Base-by-base conservation (phyloP, 306 rosid genomes). In the Vigna angularis region DNA sequence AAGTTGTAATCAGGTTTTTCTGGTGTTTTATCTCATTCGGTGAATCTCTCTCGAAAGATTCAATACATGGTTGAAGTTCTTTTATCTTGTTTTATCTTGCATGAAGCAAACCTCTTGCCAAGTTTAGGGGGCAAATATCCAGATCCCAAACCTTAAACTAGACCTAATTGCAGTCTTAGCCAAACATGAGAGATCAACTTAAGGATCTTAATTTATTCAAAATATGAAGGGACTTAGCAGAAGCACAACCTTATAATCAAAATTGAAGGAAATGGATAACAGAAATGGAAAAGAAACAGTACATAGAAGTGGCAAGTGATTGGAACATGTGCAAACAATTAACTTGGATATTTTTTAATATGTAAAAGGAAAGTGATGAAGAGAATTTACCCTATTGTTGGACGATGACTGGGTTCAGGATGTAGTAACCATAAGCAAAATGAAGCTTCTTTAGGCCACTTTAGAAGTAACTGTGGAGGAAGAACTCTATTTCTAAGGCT, bases 371-470 rank as follows among this genome's bases (percentile, higher is more conserved):
- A 67, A 40, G 49, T n/a, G 55, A 68, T 44, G 18, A 59, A 38
- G 59, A 70, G 64, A 72, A 79, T 55, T 81, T 73, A 93, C 98
- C 91, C 86, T 52, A 88, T 67, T 66, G 89, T 87, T 22, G 94
- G 96, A 74, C 98, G 91, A 77, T 85, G 82, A 64, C 65, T 81
- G 30, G 96, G 94, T 73, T 93, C 96, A 1, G 98, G 98, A 76
- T 93, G 98, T 65, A 93, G 87, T 61, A 93, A 83, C 96, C 85
- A 89, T 82, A 93, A 84, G 81, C 98, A 90, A 88, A 89, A 93
- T n/a, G 96, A 89, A 82, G 96, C 98, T 88, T 89, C 94, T 82
- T 90, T 93, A n/a, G 98, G 94, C 94, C 98, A 93, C 80, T 89
- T 93, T 82, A 84, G 80, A 78, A 93, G 91, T 74, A 93, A 70